A percentile compares a stretch with the other conserved stretches of the same genome.
These are phyloP conservation scores for Carex littledalei DNA, from an alignment of 176 grass and related monocot species.

Conservation along the genomic window DNA sequence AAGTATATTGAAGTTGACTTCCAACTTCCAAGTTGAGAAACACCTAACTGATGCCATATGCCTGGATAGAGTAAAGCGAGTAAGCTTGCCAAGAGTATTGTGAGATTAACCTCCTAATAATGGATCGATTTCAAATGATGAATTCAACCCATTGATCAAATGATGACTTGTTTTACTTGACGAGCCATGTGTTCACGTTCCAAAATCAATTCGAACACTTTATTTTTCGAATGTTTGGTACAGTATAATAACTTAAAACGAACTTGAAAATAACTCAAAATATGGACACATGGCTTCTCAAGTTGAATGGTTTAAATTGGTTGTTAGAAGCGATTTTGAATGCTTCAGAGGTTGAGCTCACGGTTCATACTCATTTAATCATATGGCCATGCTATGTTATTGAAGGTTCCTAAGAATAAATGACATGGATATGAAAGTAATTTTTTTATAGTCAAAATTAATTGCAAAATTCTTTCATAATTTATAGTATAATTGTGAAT, in stretches of 20 bases:
- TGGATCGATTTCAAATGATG: not conserved
- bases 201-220: not conserved
- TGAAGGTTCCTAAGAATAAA: too few species aligned
- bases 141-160: not conserved
- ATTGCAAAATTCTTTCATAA: too few species aligned
- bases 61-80: not conserved
- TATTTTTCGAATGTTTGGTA: not conserved
- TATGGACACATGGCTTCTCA: not conserved
- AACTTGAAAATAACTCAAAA: not conserved
- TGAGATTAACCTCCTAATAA: not conserved
- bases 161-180: constrained; percentile 2
- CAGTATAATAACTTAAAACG: not conserved
- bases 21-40: not conserved
- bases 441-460: too few species aligned
- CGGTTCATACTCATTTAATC: too few species aligned
- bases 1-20: not conserved
- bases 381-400: too few species aligned
- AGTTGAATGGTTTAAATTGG: not conserved
- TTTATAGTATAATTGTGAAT: too few species aligned
- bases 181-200: not conserved
- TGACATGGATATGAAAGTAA: too few species aligned
- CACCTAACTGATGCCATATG: not conserved
- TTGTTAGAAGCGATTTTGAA: not conserved
- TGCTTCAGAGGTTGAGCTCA: not conserved
- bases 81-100: not conserved